A percentile compares a stretch with the other conserved stretches of the same genome.
These are phyloP conservation scores for Boletellus ananiceps DNA, from an alignment of 768 basidiomycete species.

Conservation along the genomic window DNA sequence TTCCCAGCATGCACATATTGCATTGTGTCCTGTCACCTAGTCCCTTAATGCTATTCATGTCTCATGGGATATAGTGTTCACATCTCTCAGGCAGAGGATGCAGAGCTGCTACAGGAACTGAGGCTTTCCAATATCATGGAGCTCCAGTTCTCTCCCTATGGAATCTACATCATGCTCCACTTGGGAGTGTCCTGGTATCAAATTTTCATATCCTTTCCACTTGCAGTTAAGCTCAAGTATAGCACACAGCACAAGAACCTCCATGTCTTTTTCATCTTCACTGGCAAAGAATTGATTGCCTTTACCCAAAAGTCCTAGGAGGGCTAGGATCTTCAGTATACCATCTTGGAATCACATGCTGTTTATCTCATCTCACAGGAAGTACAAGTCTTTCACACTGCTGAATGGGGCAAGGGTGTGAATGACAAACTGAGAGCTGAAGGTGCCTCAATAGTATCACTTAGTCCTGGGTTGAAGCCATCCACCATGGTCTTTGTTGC, in stretches of 20 bases:
- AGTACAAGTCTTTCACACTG: constrained; percentile 78
- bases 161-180: constrained; percentile 91
- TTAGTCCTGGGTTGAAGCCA: constrained; percentile 84
- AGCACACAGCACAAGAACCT: constrained; percentile 92
- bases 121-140: constrained; percentile 73
- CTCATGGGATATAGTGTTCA: constrained; percentile 48
- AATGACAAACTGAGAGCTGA: constrained; percentile 81
- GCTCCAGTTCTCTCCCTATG: constrained; percentile 87
- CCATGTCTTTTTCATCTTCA: constrained; percentile 80
- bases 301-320: constrained; percentile 92
- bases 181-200: constrained; percentile 85
- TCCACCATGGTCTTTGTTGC: constrained; percentile 88
- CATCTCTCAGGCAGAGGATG: constrained; percentile 71
- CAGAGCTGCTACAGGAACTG: constrained; percentile 71
- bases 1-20: constrained; percentile 62
- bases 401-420: constrained; percentile 75
- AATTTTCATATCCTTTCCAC: constrained; percentile 5
- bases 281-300: constrained; percentile 80
- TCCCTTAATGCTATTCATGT: constrained; percentile 10
- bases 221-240: constrained; percentile 77
- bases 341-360: constrained; percentile 83
- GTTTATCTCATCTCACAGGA: constrained; percentile 76
- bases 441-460: constrained; percentile 67
- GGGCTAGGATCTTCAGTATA: constrained; percentile 89
- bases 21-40: constrained; percentile 13